Conservation (phyloP, 352 stramenopile genomes). For the Globisporangium spiculum region DNA sequence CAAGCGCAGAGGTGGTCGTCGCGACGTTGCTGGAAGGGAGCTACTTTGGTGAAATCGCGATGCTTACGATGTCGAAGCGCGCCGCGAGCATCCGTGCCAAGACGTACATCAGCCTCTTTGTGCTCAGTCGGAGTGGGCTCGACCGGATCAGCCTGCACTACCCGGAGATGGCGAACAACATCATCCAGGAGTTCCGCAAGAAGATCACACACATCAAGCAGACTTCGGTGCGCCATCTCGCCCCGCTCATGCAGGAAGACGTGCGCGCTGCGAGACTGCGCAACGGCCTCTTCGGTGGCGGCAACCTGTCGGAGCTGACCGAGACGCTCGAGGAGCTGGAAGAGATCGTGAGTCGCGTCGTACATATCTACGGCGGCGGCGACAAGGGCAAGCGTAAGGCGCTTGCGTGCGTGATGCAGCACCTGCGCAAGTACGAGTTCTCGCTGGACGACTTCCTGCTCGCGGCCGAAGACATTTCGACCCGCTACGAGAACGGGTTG, state of each 20-base stretch:
- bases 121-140: constrained; percentile 68
- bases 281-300: constrained; percentile 24
- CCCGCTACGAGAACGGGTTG: background rate
- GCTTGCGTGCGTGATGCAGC: constrained; percentile 67
- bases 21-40: constrained; percentile 62
- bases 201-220: constrained; percentile 83
- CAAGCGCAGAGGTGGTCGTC: constrained; percentile 50
- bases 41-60: constrained; percentile 83
- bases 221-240: constrained; percentile 28
- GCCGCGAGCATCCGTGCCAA: constrained; percentile 79
- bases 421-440: constrained; percentile 83
- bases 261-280: constrained; percentile 32
- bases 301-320: constrained; percentile 34
- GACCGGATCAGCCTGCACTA: constrained; percentile 76
- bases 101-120: constrained; percentile 74
- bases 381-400: constrained; percentile 75
- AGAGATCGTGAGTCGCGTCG: constrained; percentile 45
- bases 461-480: constrained; percentile 52
- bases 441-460: constrained; percentile 69
- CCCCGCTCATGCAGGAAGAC: constrained; percentile 41
- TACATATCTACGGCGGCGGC: constrained; percentile 63
- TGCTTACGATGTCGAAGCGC: constrained; percentile 77
- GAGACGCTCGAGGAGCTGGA: constrained; percentile 59
- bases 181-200: constrained; percentile 72
- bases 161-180: constrained; percentile 75